phyloP scores from a whole-genome alignment of 2,329 filamentous ascomycete genomes.

The Fusarium sp. region DNA sequence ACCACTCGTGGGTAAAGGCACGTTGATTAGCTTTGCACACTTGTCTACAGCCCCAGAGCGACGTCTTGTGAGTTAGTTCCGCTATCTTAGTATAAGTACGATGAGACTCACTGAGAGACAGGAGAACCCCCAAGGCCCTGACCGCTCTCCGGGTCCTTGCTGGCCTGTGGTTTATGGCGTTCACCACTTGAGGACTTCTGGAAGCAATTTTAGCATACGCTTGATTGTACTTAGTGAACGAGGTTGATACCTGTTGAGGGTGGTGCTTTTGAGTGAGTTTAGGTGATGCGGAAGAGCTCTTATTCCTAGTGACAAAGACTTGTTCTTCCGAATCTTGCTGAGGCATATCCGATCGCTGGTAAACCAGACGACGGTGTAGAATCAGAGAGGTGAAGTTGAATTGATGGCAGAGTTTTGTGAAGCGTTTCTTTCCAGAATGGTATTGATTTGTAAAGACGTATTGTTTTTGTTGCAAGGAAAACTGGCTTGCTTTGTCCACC shows the following conservation, averaged over 20 bases:
- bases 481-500: constrained; percentile 43
- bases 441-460: constrained; percentile 3
- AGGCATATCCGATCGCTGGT: constrained; percentile 44
- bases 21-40: constrained; percentile 28
- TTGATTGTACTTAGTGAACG: too few relatives aligned
- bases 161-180: constrained; percentile 14
- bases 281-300: constrained; percentile 32
- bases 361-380: constrained; percentile 40
- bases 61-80: constrained; percentile 6
- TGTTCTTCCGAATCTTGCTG: constrained; percentile 35
- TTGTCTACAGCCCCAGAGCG: constrained; percentile 21
- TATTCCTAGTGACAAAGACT: constrained; percentile 35
- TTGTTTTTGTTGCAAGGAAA: constrained; percentile 33
- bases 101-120: constrained; percentile 29
- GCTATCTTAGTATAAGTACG: too few relatives aligned
- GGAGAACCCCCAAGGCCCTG: constrained; percentile 39
- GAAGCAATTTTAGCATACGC: background rate
- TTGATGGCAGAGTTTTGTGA: constrained; percentile 20
- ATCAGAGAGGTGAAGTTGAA: constrained; percentile 22
- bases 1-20: constrained; percentile 27
- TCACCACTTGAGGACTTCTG: constrained; percentile 19
- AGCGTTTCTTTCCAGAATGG: constrained; percentile 8
- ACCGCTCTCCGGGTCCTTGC: constrained; percentile 39
- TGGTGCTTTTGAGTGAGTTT: constrained; percentile 11
- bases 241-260: constrained; percentile 9